Conservation (phyloP, 106 monocot species). For the Acorus gramineus region DNA sequence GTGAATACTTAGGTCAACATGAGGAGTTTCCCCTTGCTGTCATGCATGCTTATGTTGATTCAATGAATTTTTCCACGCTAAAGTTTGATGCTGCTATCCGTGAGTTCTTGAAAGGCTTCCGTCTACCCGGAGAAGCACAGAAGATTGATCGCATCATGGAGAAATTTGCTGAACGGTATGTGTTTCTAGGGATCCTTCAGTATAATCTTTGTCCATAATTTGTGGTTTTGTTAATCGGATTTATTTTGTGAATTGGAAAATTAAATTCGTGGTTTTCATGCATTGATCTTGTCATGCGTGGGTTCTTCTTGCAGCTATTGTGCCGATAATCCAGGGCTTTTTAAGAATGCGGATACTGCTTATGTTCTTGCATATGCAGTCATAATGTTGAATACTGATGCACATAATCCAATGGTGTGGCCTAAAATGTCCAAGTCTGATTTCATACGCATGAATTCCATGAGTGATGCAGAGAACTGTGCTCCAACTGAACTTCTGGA, state of each 20-base stretch:
- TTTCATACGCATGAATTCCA: conserved; percentile 75
- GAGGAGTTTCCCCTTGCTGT: conserved; percentile 93
- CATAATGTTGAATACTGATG: conserved; percentile 98
- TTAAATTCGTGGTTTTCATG: neutral
- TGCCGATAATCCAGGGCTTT: conserved; percentile 83
- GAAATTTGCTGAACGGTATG: conserved; percentile 97
- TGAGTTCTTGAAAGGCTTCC: conserved; percentile 84
- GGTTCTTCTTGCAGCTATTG: conserved; percentile 67
- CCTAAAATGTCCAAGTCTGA: conserved; percentile 97
- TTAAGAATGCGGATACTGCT: conserved; percentile 89
- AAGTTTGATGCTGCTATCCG: conserved; percentile 95
- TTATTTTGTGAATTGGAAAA: neutral
- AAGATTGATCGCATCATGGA: conserved; percentile 99
- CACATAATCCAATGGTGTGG: conserved; percentile 94
- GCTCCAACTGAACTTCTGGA: conserved; percentile 85
- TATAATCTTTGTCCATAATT: too few relatives aligned
- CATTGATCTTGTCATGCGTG: neutral
- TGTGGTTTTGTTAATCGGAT: neutral
- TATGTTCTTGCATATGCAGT: conserved; percentile 97
- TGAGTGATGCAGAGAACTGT: conserved; percentile 63
- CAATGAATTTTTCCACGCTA: conserved; percentile 86
- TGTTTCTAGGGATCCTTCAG: neutral
- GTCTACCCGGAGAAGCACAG: conserved; percentile 98
- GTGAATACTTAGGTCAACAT: conserved; percentile 95
- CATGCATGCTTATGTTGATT: conserved; percentile 99